These are phyloP conservation scores for Tulasnella sp. DNA, from an alignment of 768 basidiomycete species.

Conservation along the genomic window DNA sequence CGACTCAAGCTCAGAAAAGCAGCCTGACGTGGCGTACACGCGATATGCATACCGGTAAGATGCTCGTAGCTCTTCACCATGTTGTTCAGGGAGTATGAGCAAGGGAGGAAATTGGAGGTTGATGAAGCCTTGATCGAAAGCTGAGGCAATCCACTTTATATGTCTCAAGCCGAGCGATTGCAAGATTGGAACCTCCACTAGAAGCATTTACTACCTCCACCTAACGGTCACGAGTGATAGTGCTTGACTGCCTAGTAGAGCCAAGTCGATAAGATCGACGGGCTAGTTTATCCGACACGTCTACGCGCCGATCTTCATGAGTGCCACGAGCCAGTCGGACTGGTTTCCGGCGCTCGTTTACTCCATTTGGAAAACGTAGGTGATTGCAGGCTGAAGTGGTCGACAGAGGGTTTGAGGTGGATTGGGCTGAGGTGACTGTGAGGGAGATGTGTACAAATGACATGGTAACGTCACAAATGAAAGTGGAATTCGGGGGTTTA, in stretches of 20 bases:
- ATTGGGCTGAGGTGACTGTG: neutral
- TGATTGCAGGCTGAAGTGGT: neutral
- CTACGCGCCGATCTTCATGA: neutral
- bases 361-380: neutral
- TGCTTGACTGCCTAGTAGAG: neutral
- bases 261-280: neutral
- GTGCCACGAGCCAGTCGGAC: neutral
- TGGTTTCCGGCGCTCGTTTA: neutral
- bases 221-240: neutral
- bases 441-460: neutral
- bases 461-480: neutral
- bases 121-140: too few relatives aligned
- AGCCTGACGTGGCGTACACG: neutral
- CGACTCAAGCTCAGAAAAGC: neutral
- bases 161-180: neutral
- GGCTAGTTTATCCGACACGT: neutral
- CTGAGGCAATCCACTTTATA: neutral
- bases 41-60: neutral
- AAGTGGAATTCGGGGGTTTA: neutral
- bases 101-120: neutral
- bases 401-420: neutral
- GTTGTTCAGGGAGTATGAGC: neutral
- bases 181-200: neutral
- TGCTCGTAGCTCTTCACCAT: neutral
- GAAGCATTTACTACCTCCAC: neutral